These are phyloP conservation scores for Meyerozyma carpophila DNA, from an alignment of 1,139 yeast genomes.

Conservation along the genomic window DNA sequence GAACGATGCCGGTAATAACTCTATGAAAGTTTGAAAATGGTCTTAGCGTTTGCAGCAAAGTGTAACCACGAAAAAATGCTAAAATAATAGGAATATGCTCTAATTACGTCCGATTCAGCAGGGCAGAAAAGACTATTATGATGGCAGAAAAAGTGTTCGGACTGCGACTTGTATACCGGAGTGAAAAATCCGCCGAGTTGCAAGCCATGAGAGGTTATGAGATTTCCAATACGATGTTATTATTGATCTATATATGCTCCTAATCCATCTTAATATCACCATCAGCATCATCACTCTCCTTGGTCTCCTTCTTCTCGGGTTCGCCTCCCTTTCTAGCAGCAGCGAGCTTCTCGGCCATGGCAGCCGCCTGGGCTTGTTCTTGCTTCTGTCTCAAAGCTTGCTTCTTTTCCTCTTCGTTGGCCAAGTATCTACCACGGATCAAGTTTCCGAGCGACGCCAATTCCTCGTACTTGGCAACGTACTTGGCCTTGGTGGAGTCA, in stretches of 20 bases:
- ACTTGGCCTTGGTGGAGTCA: slow-evolving; percentile 93
- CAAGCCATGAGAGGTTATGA: background rate
- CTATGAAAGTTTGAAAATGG: background rate
- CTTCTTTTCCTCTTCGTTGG: slow-evolving; percentile 93
- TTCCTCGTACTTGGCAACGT: slow-evolving; percentile 97
- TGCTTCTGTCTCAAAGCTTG: slow-evolving; percentile 82
- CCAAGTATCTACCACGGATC: slow-evolving; percentile 90
- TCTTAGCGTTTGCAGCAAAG: too few relatives aligned
- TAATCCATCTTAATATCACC: slow-evolving; percentile 36
- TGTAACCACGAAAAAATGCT: background rate
- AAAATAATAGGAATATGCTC: background rate
- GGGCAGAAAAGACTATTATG: background rate
- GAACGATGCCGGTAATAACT: background rate
- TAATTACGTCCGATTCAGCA: background rate
- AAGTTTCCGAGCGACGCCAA: slow-evolving; percentile 91
- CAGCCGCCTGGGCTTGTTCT: slow-evolving; percentile 84
- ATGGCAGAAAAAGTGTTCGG: background rate
- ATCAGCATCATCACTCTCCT: slow-evolving; percentile 15
- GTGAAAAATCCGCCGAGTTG: background rate
- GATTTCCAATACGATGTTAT: background rate
- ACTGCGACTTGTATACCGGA: background rate
- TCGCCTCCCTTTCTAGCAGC: slow-evolving; percentile 55
- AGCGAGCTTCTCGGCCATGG: slow-evolving; percentile 86
- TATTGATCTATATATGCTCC: slow-evolving; percentile 2
- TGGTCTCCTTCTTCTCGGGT: slow-evolving; percentile 14